A percentile compares a stretch with the other conserved stretches of the same genome.
These are phyloP conservation scores for Fusarium algeriense DNA, from an alignment of 2,329 filamentous ascomycete species.

Conservation along the genomic window DNA sequence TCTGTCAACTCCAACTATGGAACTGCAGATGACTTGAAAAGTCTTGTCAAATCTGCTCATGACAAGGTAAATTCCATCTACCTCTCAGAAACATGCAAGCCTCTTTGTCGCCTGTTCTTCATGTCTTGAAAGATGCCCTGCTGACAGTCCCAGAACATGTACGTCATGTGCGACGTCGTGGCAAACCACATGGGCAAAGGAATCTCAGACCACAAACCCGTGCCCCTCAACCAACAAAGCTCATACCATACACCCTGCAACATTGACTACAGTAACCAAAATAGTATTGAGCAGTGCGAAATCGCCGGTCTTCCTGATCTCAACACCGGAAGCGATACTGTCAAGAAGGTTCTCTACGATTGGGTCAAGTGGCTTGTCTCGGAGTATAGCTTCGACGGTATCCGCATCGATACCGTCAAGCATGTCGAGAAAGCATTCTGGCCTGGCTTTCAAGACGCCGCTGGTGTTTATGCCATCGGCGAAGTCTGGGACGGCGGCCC, in stretches of 20 bases:
- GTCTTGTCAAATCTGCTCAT: slow-evolving; percentile 29
- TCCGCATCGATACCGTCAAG: slow-evolving; percentile 72
- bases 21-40: slow-evolving; percentile 24
- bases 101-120: not conserved
- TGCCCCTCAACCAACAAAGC: slow-evolving; percentile 60
- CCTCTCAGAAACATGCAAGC: no score
- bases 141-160: slow-evolving; percentile 50
- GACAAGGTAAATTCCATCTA: slow-evolving; percentile 16
- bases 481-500: slow-evolving; percentile 70
- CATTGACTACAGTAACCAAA: slow-evolving; percentile 34
- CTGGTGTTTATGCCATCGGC: slow-evolving; percentile 71
- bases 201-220: slow-evolving; percentile 59
- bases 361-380: slow-evolving; percentile 71
- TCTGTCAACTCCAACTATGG: slow-evolving; percentile 34
- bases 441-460: slow-evolving; percentile 63
- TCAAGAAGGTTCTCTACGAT: slow-evolving; percentile 64
- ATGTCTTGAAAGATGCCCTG: not conserved
- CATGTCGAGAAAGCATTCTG: slow-evolving; percentile 72
- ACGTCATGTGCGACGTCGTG: slow-evolving; percentile 73
- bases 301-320: slow-evolving; percentile 67
- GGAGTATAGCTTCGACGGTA: slow-evolving; percentile 72
- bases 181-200: slow-evolving; percentile 67
- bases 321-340: slow-evolving; percentile 63
- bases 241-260: slow-evolving; percentile 25
- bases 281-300: slow-evolving; percentile 23